phyloP scores from a whole-genome alignment of 2,329 filamentous ascomycete genomes.

The Aspergillus calidoustus region DNA sequence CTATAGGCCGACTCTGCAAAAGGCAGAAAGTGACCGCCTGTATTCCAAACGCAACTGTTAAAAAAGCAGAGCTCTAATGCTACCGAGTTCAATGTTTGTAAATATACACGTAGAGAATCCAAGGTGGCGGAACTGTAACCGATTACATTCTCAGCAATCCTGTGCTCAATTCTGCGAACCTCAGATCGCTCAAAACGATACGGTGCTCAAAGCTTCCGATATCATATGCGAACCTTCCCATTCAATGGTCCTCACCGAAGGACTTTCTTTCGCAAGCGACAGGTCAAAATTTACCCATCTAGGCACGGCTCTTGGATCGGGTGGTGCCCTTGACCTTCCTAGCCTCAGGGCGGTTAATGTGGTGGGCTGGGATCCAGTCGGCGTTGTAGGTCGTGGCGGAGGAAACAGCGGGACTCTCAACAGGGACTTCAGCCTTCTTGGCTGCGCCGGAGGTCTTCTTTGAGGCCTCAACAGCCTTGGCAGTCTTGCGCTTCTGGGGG shows the following conservation, averaged over 20 bases:
- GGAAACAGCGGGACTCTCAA: slow-evolving; percentile 71
- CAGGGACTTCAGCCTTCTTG: slow-evolving; percentile 70
- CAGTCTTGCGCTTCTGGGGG: slow-evolving; percentile 72
- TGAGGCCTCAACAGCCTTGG: slow-evolving; percentile 68
- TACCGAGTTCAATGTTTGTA: slow-evolving; percentile 24
- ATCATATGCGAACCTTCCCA: slow-evolving; percentile 15
- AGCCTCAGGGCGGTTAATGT: slow-evolving; percentile 82
- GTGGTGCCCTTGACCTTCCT: slow-evolving; percentile 61
- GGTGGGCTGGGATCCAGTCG: slow-evolving; percentile 89
- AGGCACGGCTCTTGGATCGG: slow-evolving; percentile 43
- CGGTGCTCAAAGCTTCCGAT: slow-evolving; percentile 11
- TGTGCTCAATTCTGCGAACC: slow-evolving; percentile 17
- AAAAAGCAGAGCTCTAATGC: slow-evolving; percentile 14
- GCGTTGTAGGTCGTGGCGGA: slow-evolving; percentile 80
- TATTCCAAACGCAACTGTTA: slow-evolving; percentile 11
- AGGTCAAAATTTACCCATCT: slow-evolving; percentile 20
- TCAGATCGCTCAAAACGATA: slow-evolving; percentile 15
- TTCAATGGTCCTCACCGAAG: slow-evolving; percentile 12
- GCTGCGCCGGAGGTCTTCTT: slow-evolving; percentile 64
- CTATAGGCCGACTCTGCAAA: neutral
- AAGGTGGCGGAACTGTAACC: slow-evolving; percentile 20
- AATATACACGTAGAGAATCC: slow-evolving; percentile 30
- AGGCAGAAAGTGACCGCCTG: slow-evolving; percentile 10
- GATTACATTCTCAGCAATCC: slow-evolving; percentile 30
- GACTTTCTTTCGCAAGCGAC: slow-evolving; percentile 1